Percentiles rank a stretch among this genome's conserved stretches.
Evolutionary conservation across 441 rosid genomes (phyloP).

Genomic region (Adansonia gregorii): DNA sequence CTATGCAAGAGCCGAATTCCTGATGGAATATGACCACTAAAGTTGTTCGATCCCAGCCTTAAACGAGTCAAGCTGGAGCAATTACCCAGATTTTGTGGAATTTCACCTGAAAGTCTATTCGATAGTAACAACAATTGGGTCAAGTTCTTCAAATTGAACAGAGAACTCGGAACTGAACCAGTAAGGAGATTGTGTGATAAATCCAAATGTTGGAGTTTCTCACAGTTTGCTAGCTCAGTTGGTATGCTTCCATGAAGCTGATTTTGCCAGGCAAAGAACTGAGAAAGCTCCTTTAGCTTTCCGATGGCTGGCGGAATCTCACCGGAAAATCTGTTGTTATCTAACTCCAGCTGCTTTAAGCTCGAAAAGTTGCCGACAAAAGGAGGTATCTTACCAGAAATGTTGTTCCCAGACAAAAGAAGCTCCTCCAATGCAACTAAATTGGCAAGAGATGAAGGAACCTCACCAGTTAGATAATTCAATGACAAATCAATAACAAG

Average conservation of each 20-base stretch:
- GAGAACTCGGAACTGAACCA: slow-evolving; percentile 62
- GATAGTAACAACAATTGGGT: slow-evolving; percentile 65
- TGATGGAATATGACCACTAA: slow-evolving; percentile 56
- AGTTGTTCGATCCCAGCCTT: slow-evolving; percentile 62
- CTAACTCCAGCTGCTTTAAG: slow-evolving; percentile 68
- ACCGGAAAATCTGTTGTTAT: slow-evolving; percentile 59
- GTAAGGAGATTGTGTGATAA: slow-evolving; percentile 66
- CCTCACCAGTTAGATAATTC: slow-evolving; percentile 53
- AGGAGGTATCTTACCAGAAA: slow-evolving; percentile 58
- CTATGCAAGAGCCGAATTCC: slow-evolving; percentile 50
- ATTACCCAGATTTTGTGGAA: slow-evolving; percentile 61
- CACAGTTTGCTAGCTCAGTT: slow-evolving; percentile 53
- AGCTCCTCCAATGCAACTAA: slow-evolving; percentile 59
- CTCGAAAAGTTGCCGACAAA: slow-evolving; percentile 51
- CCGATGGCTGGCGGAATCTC: slow-evolving; percentile 62
- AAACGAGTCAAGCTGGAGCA: slow-evolving; percentile 62
- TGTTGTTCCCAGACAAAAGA: slow-evolving; percentile 57
- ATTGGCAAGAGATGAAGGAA: slow-evolving; percentile 53
- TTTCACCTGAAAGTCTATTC: slow-evolving; percentile 57
- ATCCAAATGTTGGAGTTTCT: slow-evolving; percentile 67
- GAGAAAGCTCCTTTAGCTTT: slow-evolving; percentile 53
- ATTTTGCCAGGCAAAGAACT: slow-evolving; percentile 78
- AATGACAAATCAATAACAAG: slow-evolving; percentile 64
- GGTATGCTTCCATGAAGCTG: slow-evolving; percentile 66
- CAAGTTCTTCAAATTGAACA: slow-evolving; percentile 64